Conservation (phyloP, 2,329 filamentous ascomycete genomes). For the Neonectria neomacrospora region DNA sequence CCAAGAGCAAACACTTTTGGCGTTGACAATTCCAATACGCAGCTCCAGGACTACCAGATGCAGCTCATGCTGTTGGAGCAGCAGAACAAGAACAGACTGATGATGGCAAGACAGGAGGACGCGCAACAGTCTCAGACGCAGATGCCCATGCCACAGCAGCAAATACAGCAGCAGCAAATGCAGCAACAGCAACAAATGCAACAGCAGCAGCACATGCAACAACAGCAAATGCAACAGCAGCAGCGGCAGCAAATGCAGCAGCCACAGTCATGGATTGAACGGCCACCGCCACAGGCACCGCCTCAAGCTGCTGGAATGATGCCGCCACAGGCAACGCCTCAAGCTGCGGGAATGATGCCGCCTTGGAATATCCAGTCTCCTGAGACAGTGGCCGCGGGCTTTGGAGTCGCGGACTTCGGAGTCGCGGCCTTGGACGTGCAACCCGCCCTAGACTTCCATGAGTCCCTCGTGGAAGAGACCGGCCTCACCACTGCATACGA, state of each 20-base stretch:
- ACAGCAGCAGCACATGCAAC: slow-evolving; percentile 19
- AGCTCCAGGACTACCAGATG: slow-evolving; percentile 87
- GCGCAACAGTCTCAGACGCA: slow-evolving; percentile 37
- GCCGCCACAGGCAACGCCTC: too few relatives aligned
- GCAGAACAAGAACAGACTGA: slow-evolving; percentile 84
- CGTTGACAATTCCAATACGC: slow-evolving; percentile 68
- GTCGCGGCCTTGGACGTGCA: slow-evolving; percentile 42
- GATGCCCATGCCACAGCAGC: not conserved
- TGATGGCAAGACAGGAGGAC: slow-evolving; percentile 80
- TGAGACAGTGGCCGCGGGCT: too few relatives aligned
- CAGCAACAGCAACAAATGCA: slow-evolving; percentile 7
- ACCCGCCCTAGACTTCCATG: slow-evolving; percentile 50
- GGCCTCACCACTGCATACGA: slow-evolving; percentile 72
- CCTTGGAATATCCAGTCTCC: not conserved
- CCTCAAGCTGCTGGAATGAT: too few relatives aligned
- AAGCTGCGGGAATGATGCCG: not conserved
- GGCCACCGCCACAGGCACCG: too few relatives aligned
- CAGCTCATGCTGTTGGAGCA: slow-evolving; percentile 86
- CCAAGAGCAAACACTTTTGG: slow-evolving; percentile 27
- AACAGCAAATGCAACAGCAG: slow-evolving; percentile 20
- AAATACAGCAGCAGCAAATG: slow-evolving; percentile 3
- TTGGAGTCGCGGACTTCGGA: slow-evolving; percentile 9
- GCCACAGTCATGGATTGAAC: too few relatives aligned
- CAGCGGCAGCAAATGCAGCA: slow-evolving; percentile 9
- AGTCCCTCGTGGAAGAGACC: slow-evolving; percentile 67